Evolutionary conservation across 305 asterid species (phyloP), one percentile per base, ranked within the genome.

Genomic region (Striga hermonthica): DNA sequence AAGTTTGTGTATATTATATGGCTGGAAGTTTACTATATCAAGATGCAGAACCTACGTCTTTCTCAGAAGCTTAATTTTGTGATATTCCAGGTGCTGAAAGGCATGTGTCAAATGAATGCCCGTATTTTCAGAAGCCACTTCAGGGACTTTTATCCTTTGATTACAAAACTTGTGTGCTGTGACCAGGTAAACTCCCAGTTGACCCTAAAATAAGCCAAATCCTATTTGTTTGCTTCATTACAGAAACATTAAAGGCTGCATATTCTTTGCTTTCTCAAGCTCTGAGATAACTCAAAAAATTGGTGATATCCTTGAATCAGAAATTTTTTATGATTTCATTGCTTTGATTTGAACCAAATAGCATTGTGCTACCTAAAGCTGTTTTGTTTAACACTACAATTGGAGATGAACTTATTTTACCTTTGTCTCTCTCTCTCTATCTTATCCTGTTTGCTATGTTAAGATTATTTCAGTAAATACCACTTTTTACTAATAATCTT

Each of bases 101-200:
- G 94, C 83, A 90, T 92, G 98, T 78, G 86, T 72, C 75, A 76
- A 59, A 90, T 92, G 97, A 84, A 92, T 77, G 70, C 81, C 66
- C 74, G 64, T 76, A 83, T 92, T 70, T 89, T 92, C 86, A 82
- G 78, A 74, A 92, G 72, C 75, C 91, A 90, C 77, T 89, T 92
- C 54, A 73, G 90, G 72, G 91, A 84, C 74, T 92, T 92, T 72
- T 92, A 92, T 82, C 98, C 98, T 64, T 78, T 86, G 75, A 84
- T 92, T 65, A 85, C 98, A 5, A 92, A 84, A 79, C 98, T 92
- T 14, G 89, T 92, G 65, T 86, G 97, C 89, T 86, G 90, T 62
- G 91, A 92, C 81, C 97, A 90, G 98, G 97, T 92, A 87, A 80
- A 54, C 60, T 68, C 75, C 4, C 57, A 52, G 57, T 64, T 61